A percentile compares a stretch with the other conserved stretches of the same genome.
phyloP scores from a whole-genome alignment of 2,329 filamentous ascomycete genomes.

The Sphaerulina musiva region DNA sequence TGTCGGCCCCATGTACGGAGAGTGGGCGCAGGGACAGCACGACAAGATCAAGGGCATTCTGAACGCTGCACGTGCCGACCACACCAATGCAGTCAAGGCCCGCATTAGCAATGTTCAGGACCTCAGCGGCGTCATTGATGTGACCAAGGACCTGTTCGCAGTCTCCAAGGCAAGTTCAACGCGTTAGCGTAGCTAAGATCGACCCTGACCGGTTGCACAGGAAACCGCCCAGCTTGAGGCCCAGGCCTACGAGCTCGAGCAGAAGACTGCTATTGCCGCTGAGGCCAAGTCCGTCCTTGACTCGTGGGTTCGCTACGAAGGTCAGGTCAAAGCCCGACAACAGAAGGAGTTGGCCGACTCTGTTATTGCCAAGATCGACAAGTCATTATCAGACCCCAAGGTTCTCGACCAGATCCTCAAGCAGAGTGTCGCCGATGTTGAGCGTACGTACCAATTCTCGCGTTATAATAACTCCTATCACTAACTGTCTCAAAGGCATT shows the following conservation, averaged over 20 bases:
- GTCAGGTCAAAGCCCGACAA: constrained; percentile 97
- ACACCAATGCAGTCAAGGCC: constrained; percentile 89
- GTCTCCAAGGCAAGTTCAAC: constrained; percentile 76
- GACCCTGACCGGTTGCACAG: constrained; percentile 43
- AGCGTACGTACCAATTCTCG: constrained; percentile 59
- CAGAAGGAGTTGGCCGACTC: constrained; percentile 89
- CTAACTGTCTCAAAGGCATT: constrained; percentile 16
- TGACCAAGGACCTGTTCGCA: constrained; percentile 94
- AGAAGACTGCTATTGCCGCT: constrained; percentile 81
- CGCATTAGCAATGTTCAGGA: constrained; percentile 93
- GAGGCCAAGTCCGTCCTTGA: constrained; percentile 96
- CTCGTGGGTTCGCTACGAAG: constrained; percentile 97
- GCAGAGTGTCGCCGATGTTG: constrained; percentile 91
- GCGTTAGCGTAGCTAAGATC: neutral
- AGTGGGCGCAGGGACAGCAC: constrained; percentile 85
- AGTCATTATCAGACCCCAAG: constrained; percentile 98
- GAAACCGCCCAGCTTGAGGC: constrained; percentile 96
- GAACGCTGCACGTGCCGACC: constrained; percentile 87
- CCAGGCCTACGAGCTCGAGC: constrained; percentile 93
- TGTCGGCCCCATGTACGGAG: constrained; percentile 81
- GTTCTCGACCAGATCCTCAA: constrained; percentile 93
- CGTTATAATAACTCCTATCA: neutral
- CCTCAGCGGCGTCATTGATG: constrained; percentile 86
- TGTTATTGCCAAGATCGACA: constrained; percentile 95
- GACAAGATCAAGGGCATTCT: constrained; percentile 92